phyloP scores from a whole-genome alignment of 23 red algal genomes.

The Gracilariopsis chorda region DNA sequence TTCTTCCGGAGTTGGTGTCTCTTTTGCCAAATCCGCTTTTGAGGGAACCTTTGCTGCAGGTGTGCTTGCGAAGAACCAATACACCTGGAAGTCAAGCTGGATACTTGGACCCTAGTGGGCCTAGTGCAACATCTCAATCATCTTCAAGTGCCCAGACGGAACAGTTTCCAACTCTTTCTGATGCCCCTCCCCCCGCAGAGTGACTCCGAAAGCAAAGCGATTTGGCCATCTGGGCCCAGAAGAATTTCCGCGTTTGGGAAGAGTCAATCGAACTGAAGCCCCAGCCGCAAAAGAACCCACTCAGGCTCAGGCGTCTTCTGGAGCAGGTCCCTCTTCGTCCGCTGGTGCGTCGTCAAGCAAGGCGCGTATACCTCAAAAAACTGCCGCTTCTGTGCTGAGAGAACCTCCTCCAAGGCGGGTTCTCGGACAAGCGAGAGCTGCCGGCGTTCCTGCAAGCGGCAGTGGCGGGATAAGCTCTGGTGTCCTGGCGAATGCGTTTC shows the following conservation, averaged over 20 bases:
- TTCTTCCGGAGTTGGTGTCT: constrained; percentile 62
- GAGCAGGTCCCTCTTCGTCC: background rate
- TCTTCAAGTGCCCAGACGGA: background rate
- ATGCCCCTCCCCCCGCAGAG: background rate
- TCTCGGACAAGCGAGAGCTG: background rate
- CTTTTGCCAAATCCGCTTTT: constrained; percentile 46
- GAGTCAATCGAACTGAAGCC: background rate
- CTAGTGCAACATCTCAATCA: background rate
- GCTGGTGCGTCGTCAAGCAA: background rate
- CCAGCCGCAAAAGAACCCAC: background rate
- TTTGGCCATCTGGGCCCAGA: constrained; percentile 48
- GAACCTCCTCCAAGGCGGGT: background rate
- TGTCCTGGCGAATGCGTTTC: background rate
- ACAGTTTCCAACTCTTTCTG: constrained; percentile 53
- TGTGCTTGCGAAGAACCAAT: constrained; percentile 46
- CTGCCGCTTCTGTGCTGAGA: background rate
- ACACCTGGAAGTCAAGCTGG: background rate
- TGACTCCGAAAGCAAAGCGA: background rate
- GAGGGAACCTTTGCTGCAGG: constrained; percentile 25
- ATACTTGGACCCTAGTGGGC: background rate
- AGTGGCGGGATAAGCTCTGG: background rate
- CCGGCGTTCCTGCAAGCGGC: background rate
- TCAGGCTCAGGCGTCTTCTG: background rate
- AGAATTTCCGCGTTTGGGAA: constrained; percentile 36
- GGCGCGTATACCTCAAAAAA: background rate